Conservation (phyloP, 164 flowering plant genomes). For the Stephania yunnanensis region DNA sequence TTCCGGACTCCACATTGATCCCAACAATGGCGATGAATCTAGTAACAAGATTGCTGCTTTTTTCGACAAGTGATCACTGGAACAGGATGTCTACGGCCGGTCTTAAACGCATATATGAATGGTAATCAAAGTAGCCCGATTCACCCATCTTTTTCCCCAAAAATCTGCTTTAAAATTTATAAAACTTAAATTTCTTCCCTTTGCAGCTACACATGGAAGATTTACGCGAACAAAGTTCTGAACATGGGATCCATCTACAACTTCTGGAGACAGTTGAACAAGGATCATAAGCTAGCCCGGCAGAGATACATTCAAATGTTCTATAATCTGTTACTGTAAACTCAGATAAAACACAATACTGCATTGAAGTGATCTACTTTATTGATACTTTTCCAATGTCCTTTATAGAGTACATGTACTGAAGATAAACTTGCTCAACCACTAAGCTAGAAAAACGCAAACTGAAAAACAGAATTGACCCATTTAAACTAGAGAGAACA, state of each 20-base stretch:
- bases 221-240: slow-evolving; percentile 80
- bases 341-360: no score
- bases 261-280: slow-evolving; percentile 77
- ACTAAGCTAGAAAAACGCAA: no score
- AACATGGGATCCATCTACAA: slow-evolving; percentile 83
- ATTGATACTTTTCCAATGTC: no score
- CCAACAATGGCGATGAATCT: slow-evolving; percentile 71
- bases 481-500: no score
- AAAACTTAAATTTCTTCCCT: neutral
- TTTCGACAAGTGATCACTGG: slow-evolving; percentile 80
- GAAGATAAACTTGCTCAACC: no score
- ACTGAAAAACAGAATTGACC: no score
- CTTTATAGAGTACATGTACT: no score
- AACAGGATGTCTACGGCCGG: slow-evolving; percentile 52
- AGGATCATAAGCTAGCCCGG: slow-evolving; percentile 68
- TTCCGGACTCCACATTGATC: slow-evolving; percentile 85
- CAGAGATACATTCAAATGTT: slow-evolving; percentile 74
- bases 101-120: slow-evolving; percentile 68
- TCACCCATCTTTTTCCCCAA: neutral
- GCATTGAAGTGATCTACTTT: no score
- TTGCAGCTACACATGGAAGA: slow-evolving; percentile 97
- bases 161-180: neutral
- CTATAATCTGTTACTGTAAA: no score
- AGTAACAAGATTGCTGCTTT: slow-evolving; percentile 81
- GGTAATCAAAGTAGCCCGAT: slow-evolving; percentile 33